Percentiles rank a stretch among this genome's conserved stretches.
phyloP scores from a whole-genome alignment of 176 grass and related monocot species.

The Poa pratensis region DNA sequence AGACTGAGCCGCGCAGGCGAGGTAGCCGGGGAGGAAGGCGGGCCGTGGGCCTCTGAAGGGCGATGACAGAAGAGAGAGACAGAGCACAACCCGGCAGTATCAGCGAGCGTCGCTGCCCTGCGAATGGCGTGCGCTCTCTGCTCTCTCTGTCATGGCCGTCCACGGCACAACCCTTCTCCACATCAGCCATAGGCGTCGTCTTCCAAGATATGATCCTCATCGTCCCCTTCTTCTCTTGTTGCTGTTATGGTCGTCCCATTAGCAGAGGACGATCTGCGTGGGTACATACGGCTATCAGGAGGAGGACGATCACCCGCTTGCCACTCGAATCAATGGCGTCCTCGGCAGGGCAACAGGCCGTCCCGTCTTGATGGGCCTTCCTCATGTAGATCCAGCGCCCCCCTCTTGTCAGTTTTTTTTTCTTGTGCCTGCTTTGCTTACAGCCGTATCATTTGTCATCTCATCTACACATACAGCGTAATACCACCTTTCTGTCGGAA shows the following conservation, averaged over 20 bases:
- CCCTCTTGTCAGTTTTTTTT: no score
- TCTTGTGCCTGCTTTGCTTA: not conserved
- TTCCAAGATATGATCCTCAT: no score
- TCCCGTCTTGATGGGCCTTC: no score
- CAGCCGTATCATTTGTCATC: not conserved
- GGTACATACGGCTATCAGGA: no score
- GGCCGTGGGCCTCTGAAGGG: conserved; percentile 9
- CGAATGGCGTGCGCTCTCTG: conserved; percentile 87
- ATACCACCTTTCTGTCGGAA: not conserved
- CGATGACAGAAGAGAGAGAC: conserved; percentile 98
- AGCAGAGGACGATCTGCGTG: no score
- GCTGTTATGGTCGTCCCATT: no score
- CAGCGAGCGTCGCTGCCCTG: conserved; percentile 58
- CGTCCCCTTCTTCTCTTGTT: not conserved
- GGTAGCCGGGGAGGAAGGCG: not conserved
- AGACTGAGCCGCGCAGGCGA: not conserved
- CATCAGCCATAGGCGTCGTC: not conserved
- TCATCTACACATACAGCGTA: not conserved
- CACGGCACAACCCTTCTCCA: conserved; percentile 12
- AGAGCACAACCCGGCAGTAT: conserved; percentile 77
- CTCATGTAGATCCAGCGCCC: no score
- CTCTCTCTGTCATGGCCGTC: conserved; percentile 83
- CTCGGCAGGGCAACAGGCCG: no score
- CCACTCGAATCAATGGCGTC: no score
- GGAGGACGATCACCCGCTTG: no score